phyloP scores from a whole-genome alignment of 129 eudicot genomes.

The Saposhnikovia divaricata region DNA sequence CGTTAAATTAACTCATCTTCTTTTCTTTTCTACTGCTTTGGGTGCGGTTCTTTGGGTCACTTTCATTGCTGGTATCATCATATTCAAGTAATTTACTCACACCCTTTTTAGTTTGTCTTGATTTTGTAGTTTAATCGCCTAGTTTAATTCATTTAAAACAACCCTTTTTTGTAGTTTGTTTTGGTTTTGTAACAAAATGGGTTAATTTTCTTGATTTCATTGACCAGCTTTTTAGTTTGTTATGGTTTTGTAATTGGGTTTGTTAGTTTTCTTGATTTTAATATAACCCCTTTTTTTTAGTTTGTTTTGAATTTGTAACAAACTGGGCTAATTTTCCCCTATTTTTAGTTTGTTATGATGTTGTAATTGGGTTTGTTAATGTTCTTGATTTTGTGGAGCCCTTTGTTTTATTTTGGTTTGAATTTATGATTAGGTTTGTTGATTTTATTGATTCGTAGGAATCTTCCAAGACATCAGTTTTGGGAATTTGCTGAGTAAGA shows the following conservation, averaged over 20 bases:
- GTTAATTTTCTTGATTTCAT: not conserved
- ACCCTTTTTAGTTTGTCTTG: not conserved
- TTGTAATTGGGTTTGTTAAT: not conserved
- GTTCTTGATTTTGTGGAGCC: not conserved
- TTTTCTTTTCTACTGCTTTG: constrained; percentile 93
- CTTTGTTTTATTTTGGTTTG: not conserved
- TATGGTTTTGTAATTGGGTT: not conserved
- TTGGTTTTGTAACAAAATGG: not conserved
- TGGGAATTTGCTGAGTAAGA: constrained; percentile 95
- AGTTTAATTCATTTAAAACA: too few relatives aligned
- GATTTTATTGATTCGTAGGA: constrained; percentile 24
- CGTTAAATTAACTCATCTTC: constrained; percentile 70
- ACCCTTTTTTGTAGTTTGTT: not conserved
- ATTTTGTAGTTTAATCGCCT: not conserved
- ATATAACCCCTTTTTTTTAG: not conserved
- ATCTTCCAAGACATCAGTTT: constrained; percentile 96
- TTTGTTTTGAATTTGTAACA: not conserved
- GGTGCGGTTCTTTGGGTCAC: constrained; percentile 99
- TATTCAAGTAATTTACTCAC: constrained; percentile 59
- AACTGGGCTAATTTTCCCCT: not conserved
- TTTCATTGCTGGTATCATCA: constrained; percentile 96
- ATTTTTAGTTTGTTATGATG: not conserved
- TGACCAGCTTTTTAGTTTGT: too few relatives aligned
- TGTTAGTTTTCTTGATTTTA: not conserved
- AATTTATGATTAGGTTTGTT: not conserved